These are phyloP conservation scores for Aplosporella prunicola DNA, from an alignment of 2,329 filamentous ascomycete genomes.

Conservation along the genomic window DNA sequence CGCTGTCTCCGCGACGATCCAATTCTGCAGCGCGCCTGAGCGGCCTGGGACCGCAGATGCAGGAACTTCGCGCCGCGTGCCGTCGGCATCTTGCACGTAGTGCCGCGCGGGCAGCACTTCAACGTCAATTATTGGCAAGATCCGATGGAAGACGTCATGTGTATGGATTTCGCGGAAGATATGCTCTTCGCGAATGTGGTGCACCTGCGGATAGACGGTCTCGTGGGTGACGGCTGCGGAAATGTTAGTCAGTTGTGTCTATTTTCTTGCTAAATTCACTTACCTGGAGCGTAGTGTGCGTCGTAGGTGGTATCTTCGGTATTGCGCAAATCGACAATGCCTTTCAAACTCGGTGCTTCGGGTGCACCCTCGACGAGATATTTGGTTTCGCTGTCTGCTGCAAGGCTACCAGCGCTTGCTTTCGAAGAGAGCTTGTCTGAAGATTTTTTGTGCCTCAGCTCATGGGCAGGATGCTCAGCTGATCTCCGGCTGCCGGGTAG, in stretches of 20 bases:
- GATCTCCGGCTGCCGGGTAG: too few relatives aligned
- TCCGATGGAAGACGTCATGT: slow-evolving; percentile 43
- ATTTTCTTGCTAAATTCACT: neutral
- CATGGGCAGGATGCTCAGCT: too few relatives aligned
- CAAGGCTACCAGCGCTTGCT: neutral
- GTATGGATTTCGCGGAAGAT: slow-evolving; percentile 47
- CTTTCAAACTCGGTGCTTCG: slow-evolving; percentile 13
- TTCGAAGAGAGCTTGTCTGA: slow-evolving; percentile 1
- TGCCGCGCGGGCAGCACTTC: slow-evolving; percentile 46
- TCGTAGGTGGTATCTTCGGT: slow-evolving; percentile 31
- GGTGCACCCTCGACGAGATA: slow-evolving; percentile 1
- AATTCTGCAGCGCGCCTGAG: slow-evolving; percentile 13
- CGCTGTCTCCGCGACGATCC: slow-evolving; percentile 23
- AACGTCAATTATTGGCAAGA: slow-evolving; percentile 45
- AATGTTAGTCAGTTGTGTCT: slow-evolving; percentile 18
- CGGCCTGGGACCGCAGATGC: slow-evolving; percentile 31
- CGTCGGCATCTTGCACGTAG: slow-evolving; percentile 33
- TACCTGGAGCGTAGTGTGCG: slow-evolving; percentile 32
- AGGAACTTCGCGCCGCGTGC: slow-evolving; percentile 35
- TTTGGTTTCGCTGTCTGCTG: neutral
- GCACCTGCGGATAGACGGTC: slow-evolving; percentile 33
- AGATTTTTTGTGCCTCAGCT: too few relatives aligned
- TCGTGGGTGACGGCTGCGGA: slow-evolving; percentile 45
- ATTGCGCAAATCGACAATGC: slow-evolving; percentile 27
- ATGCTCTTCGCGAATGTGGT: slow-evolving; percentile 38